phyloP scores from a whole-genome alignment of 1,284 basidiomycete genomes.

The Coriolopsis trogii region DNA sequence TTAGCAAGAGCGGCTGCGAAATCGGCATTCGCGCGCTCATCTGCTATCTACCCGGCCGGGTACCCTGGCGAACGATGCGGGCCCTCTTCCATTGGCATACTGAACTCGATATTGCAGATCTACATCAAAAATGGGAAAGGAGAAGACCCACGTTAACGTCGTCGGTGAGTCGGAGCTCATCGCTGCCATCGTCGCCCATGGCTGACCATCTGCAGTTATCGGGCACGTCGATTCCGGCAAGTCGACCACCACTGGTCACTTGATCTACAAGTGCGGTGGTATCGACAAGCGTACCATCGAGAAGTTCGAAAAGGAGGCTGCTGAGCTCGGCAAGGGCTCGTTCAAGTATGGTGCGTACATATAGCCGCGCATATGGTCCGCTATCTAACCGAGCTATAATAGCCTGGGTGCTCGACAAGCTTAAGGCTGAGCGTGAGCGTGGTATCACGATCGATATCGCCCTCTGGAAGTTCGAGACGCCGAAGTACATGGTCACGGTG shows the following conservation, averaged over 20 bases:
- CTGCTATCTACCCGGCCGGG: constrained; percentile 21
- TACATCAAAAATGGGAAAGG: constrained; percentile 81
- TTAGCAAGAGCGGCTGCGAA: constrained; percentile 7
- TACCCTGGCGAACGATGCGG: constrained; percentile 5
- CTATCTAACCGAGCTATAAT: constrained; percentile 11
- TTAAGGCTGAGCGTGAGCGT: constrained; percentile 99
- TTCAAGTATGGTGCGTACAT: constrained; percentile 90
- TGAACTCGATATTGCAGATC: constrained; percentile 14
- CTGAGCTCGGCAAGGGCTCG: constrained; percentile 99
- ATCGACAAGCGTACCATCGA: constrained; percentile 99
- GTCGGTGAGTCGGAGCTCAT: constrained; percentile 65
- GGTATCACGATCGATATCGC: constrained; percentile 99
- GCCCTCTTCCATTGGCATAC: not conserved
- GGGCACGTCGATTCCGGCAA: constrained; percentile 98
- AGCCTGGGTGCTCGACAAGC: constrained; percentile 99
- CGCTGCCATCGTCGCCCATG: not conserved
- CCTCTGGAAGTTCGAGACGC: constrained; percentile 99
- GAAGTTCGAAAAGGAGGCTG: constrained; percentile 99
- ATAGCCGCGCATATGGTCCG: constrained; percentile 24
- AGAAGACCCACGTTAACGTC: constrained; percentile 89
- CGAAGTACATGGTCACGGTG: constrained; percentile 89
- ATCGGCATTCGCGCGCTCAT: constrained; percentile 17
- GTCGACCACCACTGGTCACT: constrained; percentile 99
- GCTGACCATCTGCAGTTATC: constrained; percentile 66
- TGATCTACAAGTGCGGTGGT: constrained; percentile 99